These are phyloP conservation scores for Eimeria maxima DNA, from an alignment of 169 alveolate genomes.

Conservation along the genomic window DNA sequence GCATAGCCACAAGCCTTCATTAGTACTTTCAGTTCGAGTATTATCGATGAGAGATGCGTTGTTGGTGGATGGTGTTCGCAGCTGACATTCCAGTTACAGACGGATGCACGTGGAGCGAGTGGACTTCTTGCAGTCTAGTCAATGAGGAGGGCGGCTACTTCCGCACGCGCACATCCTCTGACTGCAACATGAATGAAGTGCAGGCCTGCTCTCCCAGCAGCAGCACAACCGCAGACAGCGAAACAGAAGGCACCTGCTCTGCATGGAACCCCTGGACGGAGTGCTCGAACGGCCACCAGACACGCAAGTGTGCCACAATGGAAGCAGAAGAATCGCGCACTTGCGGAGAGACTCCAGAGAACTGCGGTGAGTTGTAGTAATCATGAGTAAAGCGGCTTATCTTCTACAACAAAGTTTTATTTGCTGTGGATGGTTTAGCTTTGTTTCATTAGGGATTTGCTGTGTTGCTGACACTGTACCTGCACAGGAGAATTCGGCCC, in stretches of 20 bases:
- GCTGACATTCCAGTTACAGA: background rate
- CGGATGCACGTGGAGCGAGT: background rate
- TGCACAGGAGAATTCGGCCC: slow-evolving; percentile 21
- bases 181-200: slow-evolving; percentile 7
- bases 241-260: background rate
- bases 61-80: background rate
- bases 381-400: no score
- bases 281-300: slow-evolving; percentile 41
- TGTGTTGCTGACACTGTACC: background rate
- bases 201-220: slow-evolving; percentile 21
- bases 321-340: slow-evolving; percentile 7
- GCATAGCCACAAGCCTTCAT: no score
- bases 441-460: background rate
- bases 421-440: background rate
- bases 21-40: no score
- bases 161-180: background rate
- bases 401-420: no score
- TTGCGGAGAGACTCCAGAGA: background rate
- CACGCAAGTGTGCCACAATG: background rate
- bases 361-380: background rate
- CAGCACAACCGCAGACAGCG: background rate
- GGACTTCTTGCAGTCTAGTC: background rate
- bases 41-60: background rate
- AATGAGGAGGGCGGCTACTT: background rate
- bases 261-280: slow-evolving; percentile 59